phyloP scores from a whole-genome alignment of 116 monocot genomes.

The Papilionanthe hybrid region DNA sequence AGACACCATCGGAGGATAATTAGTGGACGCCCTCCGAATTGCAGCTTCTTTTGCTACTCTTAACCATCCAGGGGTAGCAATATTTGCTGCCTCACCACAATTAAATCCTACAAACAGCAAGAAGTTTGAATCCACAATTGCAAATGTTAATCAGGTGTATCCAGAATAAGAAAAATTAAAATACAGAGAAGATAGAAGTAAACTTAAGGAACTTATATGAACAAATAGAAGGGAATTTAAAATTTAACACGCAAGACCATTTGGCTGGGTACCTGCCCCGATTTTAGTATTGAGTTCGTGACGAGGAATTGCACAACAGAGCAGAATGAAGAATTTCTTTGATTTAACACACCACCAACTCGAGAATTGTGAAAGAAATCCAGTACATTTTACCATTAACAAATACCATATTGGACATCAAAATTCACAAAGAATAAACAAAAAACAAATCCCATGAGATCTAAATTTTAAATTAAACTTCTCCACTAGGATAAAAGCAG shows the following conservation, averaged over 20 bases:
- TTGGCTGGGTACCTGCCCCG: neutral
- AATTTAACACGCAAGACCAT: neutral
- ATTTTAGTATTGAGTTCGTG: neutral
- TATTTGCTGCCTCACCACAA: constrained; percentile 62
- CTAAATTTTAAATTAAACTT: neutral
- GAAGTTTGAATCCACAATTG: neutral
- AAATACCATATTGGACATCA: neutral
- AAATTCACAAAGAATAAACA: neutral
- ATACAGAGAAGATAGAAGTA: neutral
- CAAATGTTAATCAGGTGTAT: neutral
- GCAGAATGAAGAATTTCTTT: neutral
- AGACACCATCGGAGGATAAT: constrained; percentile 58
- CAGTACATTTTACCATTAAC: neutral
- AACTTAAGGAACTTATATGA: neutral
- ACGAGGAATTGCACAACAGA: neutral
- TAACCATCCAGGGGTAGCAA: constrained; percentile 56
- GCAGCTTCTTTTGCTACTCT: constrained; percentile 60
- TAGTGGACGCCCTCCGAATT: constrained; percentile 52
- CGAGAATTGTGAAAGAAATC: neutral
- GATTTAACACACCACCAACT: neutral
- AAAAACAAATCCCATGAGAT: neutral
- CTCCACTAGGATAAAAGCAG: neutral
- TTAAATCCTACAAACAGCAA: constrained; percentile 43
- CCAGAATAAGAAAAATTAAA: neutral
- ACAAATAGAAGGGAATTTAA: neutral